Percentiles rank a stretch among this genome's conserved stretches.
These are phyloP conservation scores for Groenewaldozyma sp. DNA, from an alignment of 1,139 yeast genomes.

Conservation along the genomic window DNA sequence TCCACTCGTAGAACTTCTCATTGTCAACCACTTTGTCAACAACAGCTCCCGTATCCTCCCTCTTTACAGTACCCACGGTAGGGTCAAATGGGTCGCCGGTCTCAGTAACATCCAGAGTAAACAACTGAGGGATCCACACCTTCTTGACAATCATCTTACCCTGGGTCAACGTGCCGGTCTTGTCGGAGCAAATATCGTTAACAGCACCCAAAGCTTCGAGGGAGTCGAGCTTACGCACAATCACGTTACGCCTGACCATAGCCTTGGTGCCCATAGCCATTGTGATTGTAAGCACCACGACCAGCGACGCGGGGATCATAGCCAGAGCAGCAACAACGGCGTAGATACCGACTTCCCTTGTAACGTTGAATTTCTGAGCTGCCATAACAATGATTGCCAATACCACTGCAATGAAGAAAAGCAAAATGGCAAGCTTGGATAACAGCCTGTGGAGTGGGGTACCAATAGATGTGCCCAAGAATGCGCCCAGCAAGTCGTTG, in stretches of 20 bases:
- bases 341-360: slow-evolving; percentile 65
- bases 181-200: slow-evolving; percentile 75
- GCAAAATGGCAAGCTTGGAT: slow-evolving; percentile 58
- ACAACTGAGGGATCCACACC: slow-evolving; percentile 71
- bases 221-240: slow-evolving; percentile 70
- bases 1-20: slow-evolving; percentile 37
- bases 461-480: slow-evolving; percentile 68
- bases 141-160: slow-evolving; percentile 69
- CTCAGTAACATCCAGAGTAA: slow-evolving; percentile 51
- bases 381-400: slow-evolving; percentile 78
- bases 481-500: slow-evolving; percentile 49
- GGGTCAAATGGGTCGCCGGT: slow-evolving; percentile 67
- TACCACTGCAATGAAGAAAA: slow-evolving; percentile 63
- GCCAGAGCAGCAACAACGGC: slow-evolving; percentile 78
- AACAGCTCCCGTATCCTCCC: slow-evolving; percentile 14
- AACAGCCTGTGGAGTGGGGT: slow-evolving; percentile 65
- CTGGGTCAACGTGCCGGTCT: slow-evolving; percentile 60
- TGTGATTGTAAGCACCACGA: slow-evolving; percentile 73
- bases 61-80: slow-evolving; percentile 45
- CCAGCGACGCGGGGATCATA: slow-evolving; percentile 76
- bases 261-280: slow-evolving; percentile 83
- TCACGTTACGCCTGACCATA: slow-evolving; percentile 63
- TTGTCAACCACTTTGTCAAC: slow-evolving; percentile 15
- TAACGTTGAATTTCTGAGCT: slow-evolving; percentile 58
- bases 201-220: slow-evolving; percentile 75